Evolutionary conservation across 1,139 yeast genomes (phyloP).

Genomic region (Sugiyamaella grinbergsii): DNA sequence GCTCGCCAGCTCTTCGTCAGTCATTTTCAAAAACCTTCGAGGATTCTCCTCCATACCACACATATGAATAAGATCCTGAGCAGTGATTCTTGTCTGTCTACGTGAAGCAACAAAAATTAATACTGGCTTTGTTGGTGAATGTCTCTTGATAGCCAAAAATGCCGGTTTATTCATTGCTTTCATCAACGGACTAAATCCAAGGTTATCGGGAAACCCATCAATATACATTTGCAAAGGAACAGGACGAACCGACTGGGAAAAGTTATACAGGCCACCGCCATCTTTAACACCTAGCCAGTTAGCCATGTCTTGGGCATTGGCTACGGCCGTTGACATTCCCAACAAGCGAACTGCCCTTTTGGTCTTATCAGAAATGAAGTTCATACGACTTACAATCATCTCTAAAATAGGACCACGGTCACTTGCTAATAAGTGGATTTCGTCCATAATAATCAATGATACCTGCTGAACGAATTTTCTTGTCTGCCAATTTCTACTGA

Average conservation of each 20-base stretch:
- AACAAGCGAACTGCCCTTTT: conserved; percentile 73
- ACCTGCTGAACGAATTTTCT: conserved; percentile 90
- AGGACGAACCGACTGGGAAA: conserved; percentile 94
- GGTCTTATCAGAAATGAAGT: conserved; percentile 78
- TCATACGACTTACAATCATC: conserved; percentile 98
- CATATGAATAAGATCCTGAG: conserved; percentile 85
- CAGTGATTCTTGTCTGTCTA: conserved; percentile 94
- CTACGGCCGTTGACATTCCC: conserved; percentile 97
- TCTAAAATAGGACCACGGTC: conserved; percentile 98
- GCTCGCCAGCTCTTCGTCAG: conserved; percentile 71
- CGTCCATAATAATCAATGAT: conserved; percentile 95
- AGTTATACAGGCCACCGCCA: conserved; percentile 73
- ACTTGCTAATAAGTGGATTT: conserved; percentile 93
- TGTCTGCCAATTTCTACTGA: conserved; percentile 97
- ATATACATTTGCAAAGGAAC: conserved; percentile 97
- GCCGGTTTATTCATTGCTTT: conserved; percentile 98
- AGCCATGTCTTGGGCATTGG: conserved; percentile 97
- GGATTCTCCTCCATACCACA: conserved; percentile 97
- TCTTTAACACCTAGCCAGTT: conserved; percentile 92
- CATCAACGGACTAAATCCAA: conserved; percentile 95
- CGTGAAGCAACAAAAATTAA: conserved; percentile 95
- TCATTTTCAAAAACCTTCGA: conserved; percentile 76
- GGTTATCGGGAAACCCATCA: conserved; percentile 94
- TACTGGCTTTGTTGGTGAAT: conserved; percentile 91
- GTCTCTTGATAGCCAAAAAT: conserved; percentile 92